Evolutionary conservation across 1,139 yeast genomes (phyloP).

Genomic region (Pichia kudriavzevii): DNA sequence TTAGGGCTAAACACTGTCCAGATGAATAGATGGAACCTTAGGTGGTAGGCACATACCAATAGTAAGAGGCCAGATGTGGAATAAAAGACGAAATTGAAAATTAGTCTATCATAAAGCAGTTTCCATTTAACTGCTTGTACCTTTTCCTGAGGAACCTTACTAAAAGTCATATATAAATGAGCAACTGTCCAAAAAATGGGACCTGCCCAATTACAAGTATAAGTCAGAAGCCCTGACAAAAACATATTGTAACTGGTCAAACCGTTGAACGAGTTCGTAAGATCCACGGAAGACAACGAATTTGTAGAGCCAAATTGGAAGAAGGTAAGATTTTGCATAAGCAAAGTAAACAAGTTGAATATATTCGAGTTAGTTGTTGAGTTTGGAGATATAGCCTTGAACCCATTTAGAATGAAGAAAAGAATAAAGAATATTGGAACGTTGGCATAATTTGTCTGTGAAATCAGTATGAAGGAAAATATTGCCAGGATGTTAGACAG

Average conservation of each 20-base stretch:
- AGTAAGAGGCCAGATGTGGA: slow-evolving; percentile 51
- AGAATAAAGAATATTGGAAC: slow-evolving; percentile 63
- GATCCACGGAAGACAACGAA: slow-evolving; percentile 82
- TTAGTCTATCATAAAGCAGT: slow-evolving; percentile 32
- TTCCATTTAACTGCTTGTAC: slow-evolving; percentile 26
- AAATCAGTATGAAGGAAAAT: slow-evolving; percentile 49
- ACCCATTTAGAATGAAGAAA: slow-evolving; percentile 31
- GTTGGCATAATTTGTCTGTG: slow-evolving; percentile 61
- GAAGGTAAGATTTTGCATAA: slow-evolving; percentile 68
- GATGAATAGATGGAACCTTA: slow-evolving; percentile 81
- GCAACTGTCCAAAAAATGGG: slow-evolving; percentile 77
- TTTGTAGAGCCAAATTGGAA: slow-evolving; percentile 89
- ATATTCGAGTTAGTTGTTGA: slow-evolving; percentile 12
- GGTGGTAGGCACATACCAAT: slow-evolving; percentile 59
- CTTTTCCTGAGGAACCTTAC: slow-evolving; percentile 4
- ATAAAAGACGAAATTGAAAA: slow-evolving; percentile 44
- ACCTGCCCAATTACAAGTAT: slow-evolving; percentile 75
- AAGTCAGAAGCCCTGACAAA: slow-evolving; percentile 74
- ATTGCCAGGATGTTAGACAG: slow-evolving; percentile 38
- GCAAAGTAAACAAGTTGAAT: slow-evolving; percentile 21
- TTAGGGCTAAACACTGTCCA: slow-evolving; percentile 99
- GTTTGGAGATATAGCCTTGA: slow-evolving; percentile 8
- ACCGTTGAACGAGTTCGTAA: slow-evolving; percentile 91
- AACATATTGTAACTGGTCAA: slow-evolving; percentile 57
- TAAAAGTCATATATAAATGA: slow-evolving; percentile 32